A percentile compares a stretch with the other conserved stretches of the same genome.
phyloP scores from a whole-genome alignment of 345 rosid genomes.

The Dipteronia sinensis region DNA sequence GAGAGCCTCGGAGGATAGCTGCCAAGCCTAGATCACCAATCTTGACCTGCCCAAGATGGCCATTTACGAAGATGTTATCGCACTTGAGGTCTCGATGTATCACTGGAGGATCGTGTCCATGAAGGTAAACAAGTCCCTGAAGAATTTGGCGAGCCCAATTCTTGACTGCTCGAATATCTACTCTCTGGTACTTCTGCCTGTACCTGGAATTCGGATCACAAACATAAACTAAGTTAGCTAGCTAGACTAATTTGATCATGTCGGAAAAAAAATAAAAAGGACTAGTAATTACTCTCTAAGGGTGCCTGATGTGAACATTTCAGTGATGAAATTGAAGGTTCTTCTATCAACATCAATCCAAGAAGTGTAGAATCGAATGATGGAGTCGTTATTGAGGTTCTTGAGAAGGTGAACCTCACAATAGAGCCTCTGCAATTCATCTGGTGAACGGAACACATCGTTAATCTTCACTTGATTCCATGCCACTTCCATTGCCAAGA shows the following conservation, averaged over 20 bases:
- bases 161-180: constrained; percentile 76
- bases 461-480: constrained; percentile 91
- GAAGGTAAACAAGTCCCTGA: constrained; percentile 69
- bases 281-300: constrained; percentile 62
- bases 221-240: background rate
- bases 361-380: constrained; percentile 64
- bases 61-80: constrained; percentile 90
- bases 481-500: constrained; percentile 89
- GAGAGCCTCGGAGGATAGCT: constrained; percentile 71
- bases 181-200: constrained; percentile 57
- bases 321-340: constrained; percentile 94
- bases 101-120: constrained; percentile 86
- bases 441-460: constrained; percentile 74
- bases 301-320: constrained; percentile 93
- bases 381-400: constrained; percentile 72
- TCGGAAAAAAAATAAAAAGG: background rate
- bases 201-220: constrained; percentile 49
- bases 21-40: constrained; percentile 96
- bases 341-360: constrained; percentile 79
- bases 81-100: constrained; percentile 96
- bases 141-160: constrained; percentile 92
- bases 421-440: constrained; percentile 79
- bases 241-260: background rate
- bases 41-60: constrained; percentile 92
- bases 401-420: constrained; percentile 93